Evolutionary conservation across 306 rosid species (phyloP), one percentile per base, ranked within the genome.

Genomic region (Bauhinia variegata): DNA sequence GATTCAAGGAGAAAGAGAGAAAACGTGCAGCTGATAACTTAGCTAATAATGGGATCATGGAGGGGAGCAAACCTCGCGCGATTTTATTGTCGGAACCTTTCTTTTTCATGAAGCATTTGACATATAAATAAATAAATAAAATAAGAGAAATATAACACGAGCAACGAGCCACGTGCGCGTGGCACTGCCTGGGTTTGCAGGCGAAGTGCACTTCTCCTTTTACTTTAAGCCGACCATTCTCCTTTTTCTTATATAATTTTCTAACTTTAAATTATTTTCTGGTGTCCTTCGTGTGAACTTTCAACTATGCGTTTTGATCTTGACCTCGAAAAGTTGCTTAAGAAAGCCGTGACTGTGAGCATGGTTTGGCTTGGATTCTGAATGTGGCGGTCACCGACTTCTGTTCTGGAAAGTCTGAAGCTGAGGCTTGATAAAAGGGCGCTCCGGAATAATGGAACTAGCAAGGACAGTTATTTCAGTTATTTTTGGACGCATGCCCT

Each of bases 21-120:
- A 65, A 84, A 67, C 65, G 80, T 74, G 66, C 54, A 70, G 58
- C 65, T 49, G 23, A 48, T 83, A 80, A 82, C 54, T 72, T 70
- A 36, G 81, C 48, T 75, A 79, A 71, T 82, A 72, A 77, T 83
- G 89, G 69, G 82, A 82, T 85, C 73, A 85, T 87, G 97, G 97
- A 83, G 79, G 88, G 81, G 98, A 87, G 96, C 74, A 86, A 92
- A 80, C 46, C 70, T 84, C 96, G 95, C 80, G 71, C 58, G 49
- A 72, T 44, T 77, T 80, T 68, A 63, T 59, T 73, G 87, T 83
- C 60, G 56, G 11, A 75, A 74, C 58, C 71, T 75, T 68, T 42
- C 54, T 43, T 51, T 51, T 78, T 74, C 34, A 56, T 60, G 41
- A 77, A 69, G 71, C 31, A 19, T 2, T 36, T 12, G 44, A 71